Conservation (phyloP, 2,329 filamentous ascomycete species). For the Graphiopsis chlorocephala region DNA sequence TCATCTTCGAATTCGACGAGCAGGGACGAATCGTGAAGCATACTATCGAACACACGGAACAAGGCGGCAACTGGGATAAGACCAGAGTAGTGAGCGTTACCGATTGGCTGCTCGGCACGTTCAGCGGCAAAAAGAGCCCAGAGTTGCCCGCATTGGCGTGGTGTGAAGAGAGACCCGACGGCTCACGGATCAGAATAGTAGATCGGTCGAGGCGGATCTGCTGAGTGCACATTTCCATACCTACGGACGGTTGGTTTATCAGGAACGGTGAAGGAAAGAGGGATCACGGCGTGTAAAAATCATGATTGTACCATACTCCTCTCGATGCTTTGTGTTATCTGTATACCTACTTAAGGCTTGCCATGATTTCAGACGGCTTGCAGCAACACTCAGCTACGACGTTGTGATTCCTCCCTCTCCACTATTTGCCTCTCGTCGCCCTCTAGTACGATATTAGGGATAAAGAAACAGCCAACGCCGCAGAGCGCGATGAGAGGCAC, state of each 20-base stretch:
- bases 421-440: background rate
- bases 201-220: constrained; percentile 17
- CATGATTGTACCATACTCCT: constrained; percentile 8
- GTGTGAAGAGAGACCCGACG: constrained; percentile 27
- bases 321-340: background rate
- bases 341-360: background rate
- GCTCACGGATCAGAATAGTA: constrained; percentile 18
- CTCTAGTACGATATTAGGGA: background rate
- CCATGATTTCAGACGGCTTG: background rate
- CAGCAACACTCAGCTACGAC: background rate
- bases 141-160: constrained; percentile 46
- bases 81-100: constrained; percentile 86
- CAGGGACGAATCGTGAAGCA: constrained; percentile 81
- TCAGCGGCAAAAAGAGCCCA: constrained; percentile 52
- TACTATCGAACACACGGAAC: constrained; percentile 90
- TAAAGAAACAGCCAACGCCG: constrained; percentile 5
- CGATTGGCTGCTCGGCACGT: constrained; percentile 87
- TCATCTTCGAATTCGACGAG: constrained; percentile 92
- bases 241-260: background rate
- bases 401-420: background rate
- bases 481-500: constrained; percentile 3
- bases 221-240: constrained; percentile 7
- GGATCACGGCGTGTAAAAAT: background rate
- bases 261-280: background rate
- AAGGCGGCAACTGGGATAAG: constrained; percentile 77